These are phyloP conservation scores for Ganoderma leucocontextum DNA, from an alignment of 1,284 basidiomycete species.

Conservation along the genomic window DNA sequence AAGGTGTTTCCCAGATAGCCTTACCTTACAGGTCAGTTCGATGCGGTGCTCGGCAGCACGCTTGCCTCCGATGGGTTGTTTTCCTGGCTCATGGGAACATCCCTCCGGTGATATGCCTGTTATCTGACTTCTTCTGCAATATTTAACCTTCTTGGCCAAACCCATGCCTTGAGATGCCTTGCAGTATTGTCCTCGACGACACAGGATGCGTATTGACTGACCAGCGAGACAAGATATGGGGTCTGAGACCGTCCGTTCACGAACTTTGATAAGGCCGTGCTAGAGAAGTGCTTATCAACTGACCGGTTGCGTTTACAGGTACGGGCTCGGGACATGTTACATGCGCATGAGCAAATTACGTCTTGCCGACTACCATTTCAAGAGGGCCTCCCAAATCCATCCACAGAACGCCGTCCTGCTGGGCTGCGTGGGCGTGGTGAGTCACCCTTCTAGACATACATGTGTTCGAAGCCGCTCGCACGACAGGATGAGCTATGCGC, in stretches of 20 bases:
- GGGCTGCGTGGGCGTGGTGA: conserved; percentile 90
- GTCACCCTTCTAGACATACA: conserved; percentile 41
- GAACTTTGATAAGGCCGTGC: conserved; percentile 17
- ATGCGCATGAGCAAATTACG: conserved; percentile 89
- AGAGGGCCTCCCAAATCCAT: conserved; percentile 89
- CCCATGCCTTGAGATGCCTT: background rate
- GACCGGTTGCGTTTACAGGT: conserved; percentile 62
- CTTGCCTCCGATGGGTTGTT: background rate
- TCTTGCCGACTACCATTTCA: conserved; percentile 94
- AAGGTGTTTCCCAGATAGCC: background rate
- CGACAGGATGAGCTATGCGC: conserved; percentile 5
- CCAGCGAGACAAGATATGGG: background rate
- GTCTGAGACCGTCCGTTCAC: background rate
- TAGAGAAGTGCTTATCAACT: conserved; percentile 20
- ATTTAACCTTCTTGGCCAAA: background rate
- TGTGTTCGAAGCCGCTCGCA: conserved; percentile 14
- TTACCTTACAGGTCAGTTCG: background rate
- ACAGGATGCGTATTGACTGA: background rate
- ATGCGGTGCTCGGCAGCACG: background rate
- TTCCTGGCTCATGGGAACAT: background rate
- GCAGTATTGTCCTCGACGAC: background rate
- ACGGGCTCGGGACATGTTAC: conserved; percentile 96
- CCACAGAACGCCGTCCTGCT: conserved; percentile 90
- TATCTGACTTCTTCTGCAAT: background rate
- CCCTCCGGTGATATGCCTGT: background rate